Evolutionary conservation across 2,329 filamentous ascomycete species (phyloP).

Genomic region (Pseudopyrenochaeta lycopersici): DNA sequence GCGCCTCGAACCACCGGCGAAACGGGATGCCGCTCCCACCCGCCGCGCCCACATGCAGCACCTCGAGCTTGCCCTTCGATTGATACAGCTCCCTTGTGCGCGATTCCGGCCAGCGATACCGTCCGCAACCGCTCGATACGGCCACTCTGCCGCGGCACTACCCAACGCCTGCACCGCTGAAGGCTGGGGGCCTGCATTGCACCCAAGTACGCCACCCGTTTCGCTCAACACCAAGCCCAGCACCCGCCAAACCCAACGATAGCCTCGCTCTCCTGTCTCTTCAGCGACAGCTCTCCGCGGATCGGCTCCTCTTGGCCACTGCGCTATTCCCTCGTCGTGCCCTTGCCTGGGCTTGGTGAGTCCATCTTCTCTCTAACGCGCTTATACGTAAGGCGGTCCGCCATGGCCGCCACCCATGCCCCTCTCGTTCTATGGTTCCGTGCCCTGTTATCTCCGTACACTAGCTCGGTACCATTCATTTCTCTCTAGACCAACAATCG

Average conservation of each 20-base stretch:
- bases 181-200: conserved; percentile 6
- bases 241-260: conserved; percentile 12
- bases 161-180: not conserved
- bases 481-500: not conserved
- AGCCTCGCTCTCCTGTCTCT: conserved; percentile 7
- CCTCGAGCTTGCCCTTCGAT: too few species aligned
- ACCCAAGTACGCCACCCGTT: conserved; percentile 23
- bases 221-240: conserved; percentile 25
- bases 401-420: conserved; percentile 2
- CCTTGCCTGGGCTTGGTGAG: conserved; percentile 26
- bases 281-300: conserved; percentile 4
- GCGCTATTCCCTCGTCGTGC: conserved; percentile 27
- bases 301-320: conserved; percentile 10
- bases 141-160: conserved; percentile 4
- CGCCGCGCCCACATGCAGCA: not conserved
- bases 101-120: conserved; percentile 1
- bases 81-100: too few species aligned
- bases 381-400: not conserved
- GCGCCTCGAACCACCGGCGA: conserved; percentile 15
- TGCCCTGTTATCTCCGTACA: not conserved
- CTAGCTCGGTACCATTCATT: not conserved
- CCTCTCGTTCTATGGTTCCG: conserved; percentile 5
- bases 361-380: conserved; percentile 18
- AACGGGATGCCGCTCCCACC: conserved; percentile 1
- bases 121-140: not conserved